Base-by-base conservation (phyloP, 2,329 filamentous ascomycete species). In the Lizonia empirigonia region DNA sequence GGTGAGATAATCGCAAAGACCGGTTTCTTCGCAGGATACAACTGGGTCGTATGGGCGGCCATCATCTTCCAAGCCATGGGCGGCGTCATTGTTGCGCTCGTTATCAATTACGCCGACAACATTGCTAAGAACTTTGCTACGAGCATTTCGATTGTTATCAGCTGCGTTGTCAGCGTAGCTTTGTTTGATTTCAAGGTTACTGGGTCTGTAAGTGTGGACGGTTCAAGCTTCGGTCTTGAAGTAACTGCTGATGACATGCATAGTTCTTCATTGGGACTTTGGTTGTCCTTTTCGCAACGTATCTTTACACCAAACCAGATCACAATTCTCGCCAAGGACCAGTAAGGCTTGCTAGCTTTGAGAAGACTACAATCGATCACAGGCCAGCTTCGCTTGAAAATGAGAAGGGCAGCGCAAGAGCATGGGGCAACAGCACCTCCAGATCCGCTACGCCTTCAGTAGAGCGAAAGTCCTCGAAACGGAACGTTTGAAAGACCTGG, bases 11-110 rank as follows among this genome's bases (percentile, higher is more conserved):
- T 99, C 58, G 82, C 87, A 20, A 85, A 88, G 71, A 85, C 90
- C 56, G 94, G 94, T 10, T 96, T 97, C 74, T 97, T 99, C 63
- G 88, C 89, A 50, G 94, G 94, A 2, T 99, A 97, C 76, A 97
- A 96, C 70, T 88, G 85, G 80, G 81, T 93, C 16, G 93, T 97
- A 3, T 97, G 92, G 91, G 80, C 85, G 5, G 89, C 91, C 4
- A 89, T 97, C 61, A 69, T 85, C 5, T 82, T 94, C 52, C 94
- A 99, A 71, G 89, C 92, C 0, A 76, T 87, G 27, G 92, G 92
- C 24, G 94, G 93, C 19, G 82, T 97, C 22, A 77, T 96, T n/a
- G 87, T 90, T 8, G 89, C 88, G 1, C 80, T 94, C 53, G 90
- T 88, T 69, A 88, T 94, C 71, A 89, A 88, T 56, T 90, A 91